Percentiles rank a stretch among this genome's conserved stretches.
phyloP scores from a whole-genome alignment of 2,329 filamentous ascomycete genomes.

The Diatrype stigma region DNA sequence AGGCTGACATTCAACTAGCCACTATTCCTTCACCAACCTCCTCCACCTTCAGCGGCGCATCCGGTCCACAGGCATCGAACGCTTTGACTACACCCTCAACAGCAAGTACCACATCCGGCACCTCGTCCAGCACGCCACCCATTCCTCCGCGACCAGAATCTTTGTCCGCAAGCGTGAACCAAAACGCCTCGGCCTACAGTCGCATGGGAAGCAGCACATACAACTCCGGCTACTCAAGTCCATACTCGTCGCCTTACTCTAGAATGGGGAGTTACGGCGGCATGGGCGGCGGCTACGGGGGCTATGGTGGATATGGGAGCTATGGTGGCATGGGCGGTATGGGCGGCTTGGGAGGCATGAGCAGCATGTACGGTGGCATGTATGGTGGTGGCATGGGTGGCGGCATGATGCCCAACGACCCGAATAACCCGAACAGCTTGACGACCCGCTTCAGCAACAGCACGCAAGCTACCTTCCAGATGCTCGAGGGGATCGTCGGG shows the following conservation, averaged over 20 bases:
- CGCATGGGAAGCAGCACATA: slow-evolving; percentile 49
- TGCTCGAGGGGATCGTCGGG: slow-evolving; percentile 94
- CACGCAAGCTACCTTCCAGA: slow-evolving; percentile 95
- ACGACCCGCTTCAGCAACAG: slow-evolving; percentile 94
- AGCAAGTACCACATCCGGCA: slow-evolving; percentile 18
- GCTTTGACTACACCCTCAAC: slow-evolving; percentile 36
- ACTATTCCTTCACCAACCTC: slow-evolving; percentile 34
- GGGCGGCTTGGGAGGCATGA: slow-evolving; percentile 33
- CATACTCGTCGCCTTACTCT: slow-evolving; percentile 41
- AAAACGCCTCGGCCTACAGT: slow-evolving; percentile 82
- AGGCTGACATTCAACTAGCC: slow-evolving; percentile 30
- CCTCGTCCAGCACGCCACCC: slow-evolving; percentile 53
- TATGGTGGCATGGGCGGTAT: too few species aligned
- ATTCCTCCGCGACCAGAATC: slow-evolving; percentile 78
- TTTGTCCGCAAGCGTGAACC: slow-evolving; percentile 75
- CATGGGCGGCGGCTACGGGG: too few species aligned
- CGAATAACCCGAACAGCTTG: slow-evolving; percentile 87
- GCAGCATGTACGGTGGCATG: slow-evolving; percentile 28
- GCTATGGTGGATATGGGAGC: too few species aligned
- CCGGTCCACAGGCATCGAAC: slow-evolving; percentile 37
- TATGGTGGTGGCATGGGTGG: slow-evolving; percentile 38
- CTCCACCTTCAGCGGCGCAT: slow-evolving; percentile 37
- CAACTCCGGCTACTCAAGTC: slow-evolving; percentile 45
- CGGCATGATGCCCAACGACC: slow-evolving; percentile 48
- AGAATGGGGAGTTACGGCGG: slow-evolving; percentile 27